A percentile compares a stretch with the other conserved stretches of the same genome.
phyloP scores from a whole-genome alignment of 164 flowering plant species.

The Warburgia ugandensis region DNA sequence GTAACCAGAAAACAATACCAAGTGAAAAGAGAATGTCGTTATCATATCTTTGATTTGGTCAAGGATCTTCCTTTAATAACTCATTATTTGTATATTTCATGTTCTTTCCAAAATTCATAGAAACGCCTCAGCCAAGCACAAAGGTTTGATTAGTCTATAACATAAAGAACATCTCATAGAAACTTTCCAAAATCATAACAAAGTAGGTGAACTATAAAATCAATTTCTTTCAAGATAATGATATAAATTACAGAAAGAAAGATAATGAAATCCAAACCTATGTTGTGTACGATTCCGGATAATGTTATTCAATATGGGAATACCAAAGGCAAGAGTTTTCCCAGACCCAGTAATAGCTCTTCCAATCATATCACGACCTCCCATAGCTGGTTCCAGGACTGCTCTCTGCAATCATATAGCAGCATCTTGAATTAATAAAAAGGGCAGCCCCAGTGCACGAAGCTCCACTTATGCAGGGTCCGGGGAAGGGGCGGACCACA shows the following conservation, averaged over 20 bases:
- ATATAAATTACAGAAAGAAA: neutral
- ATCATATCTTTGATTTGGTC: too few species aligned
- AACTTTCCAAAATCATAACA: too few species aligned
- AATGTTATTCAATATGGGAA: slow-evolving; percentile 50
- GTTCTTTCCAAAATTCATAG: too few species aligned
- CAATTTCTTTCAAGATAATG: neutral
- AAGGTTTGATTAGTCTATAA: too few species aligned
- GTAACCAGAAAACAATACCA: too few species aligned
- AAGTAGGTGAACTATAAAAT: too few species aligned
- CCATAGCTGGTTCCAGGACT: slow-evolving; percentile 91
- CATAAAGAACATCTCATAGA: too few species aligned
- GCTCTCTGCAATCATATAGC: slow-evolving; percentile 48
- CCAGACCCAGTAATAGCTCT: slow-evolving; percentile 94
- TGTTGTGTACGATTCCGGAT: slow-evolving; percentile 18
- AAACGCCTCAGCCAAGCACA: too few species aligned
- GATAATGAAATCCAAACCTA: slow-evolving; percentile 14
- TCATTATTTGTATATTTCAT: too few species aligned
- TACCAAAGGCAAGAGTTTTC: slow-evolving; percentile 32
- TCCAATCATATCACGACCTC: slow-evolving; percentile 88
- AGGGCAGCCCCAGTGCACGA: neutral
- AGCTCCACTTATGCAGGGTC: neutral
- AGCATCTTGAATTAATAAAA: neutral
- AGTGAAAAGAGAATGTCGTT: too few species aligned
- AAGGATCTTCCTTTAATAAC: too few species aligned
- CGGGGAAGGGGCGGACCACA: neutral